Evolutionary conservation across 768 basidiomycete species (phyloP).

Genomic region (Auricularia sp.): DNA sequence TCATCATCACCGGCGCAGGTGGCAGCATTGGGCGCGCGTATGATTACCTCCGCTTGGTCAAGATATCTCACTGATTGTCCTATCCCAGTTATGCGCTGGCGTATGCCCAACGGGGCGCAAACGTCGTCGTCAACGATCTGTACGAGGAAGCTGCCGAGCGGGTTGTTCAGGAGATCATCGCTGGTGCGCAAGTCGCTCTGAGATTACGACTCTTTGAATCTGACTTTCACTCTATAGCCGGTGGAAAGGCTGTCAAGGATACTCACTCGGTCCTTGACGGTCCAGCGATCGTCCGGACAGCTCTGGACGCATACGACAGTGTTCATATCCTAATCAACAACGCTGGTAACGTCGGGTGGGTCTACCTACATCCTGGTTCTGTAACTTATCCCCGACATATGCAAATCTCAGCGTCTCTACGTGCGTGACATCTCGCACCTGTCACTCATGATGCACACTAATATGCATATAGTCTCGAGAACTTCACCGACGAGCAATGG

Average conservation of each 20-base stretch:
- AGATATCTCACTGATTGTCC: too few relatives aligned
- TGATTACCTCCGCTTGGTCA: too few relatives aligned
- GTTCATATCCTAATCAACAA: constrained; percentile 92
- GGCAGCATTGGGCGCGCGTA: constrained; percentile 89
- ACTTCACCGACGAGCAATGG: constrained; percentile 92
- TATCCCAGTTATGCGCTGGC: constrained; percentile 68
- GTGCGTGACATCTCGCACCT: too few relatives aligned
- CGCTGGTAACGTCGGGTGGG: constrained; percentile 76
- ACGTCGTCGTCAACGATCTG: constrained; percentile 93
- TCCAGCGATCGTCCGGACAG: constrained; percentile 43
- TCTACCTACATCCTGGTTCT: not conserved
- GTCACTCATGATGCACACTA: too few relatives aligned
- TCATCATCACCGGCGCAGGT: constrained; percentile 91
- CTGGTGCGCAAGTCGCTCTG: constrained; percentile 34
- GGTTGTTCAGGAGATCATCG: constrained; percentile 80
- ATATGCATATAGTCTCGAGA: constrained; percentile 65
- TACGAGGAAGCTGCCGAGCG: constrained; percentile 78
- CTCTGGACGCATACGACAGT: constrained; percentile 72
- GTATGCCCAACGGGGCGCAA: constrained; percentile 88
- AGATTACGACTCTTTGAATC: too few relatives aligned
- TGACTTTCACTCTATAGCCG: too few relatives aligned
- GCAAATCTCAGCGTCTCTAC: not conserved
- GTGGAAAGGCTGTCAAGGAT: too few relatives aligned
- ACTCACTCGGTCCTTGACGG: too few relatives aligned
- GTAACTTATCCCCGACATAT: too few relatives aligned